These are phyloP conservation scores for Colletotrichum godetiae DNA, from an alignment of 2,329 filamentous ascomycete genomes.

Conservation along the genomic window DNA sequence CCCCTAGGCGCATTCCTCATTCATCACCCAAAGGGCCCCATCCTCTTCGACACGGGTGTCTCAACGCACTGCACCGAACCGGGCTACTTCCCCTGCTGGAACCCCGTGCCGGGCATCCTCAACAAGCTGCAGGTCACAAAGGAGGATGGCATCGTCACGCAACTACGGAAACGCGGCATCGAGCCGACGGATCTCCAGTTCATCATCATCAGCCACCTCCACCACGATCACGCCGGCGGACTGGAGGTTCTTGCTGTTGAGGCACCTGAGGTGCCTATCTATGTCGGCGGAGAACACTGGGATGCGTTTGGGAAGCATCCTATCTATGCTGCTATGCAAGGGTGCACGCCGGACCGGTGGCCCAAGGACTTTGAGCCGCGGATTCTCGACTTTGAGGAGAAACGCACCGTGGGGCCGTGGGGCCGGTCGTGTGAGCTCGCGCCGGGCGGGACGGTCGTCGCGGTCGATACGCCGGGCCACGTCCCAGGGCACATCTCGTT, in stretches of 20 bases:
- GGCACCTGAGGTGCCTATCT: slow-evolving; percentile 43
- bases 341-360: slow-evolving; percentile 45
- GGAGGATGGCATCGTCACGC: slow-evolving; percentile 37
- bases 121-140: slow-evolving; percentile 26
- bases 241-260: slow-evolving; percentile 40
- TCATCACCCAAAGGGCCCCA: slow-evolving; percentile 37
- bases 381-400: slow-evolving; percentile 41
- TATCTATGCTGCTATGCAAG: slow-evolving; percentile 42
- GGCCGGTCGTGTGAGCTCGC: slow-evolving; percentile 43
- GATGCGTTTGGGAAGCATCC: slow-evolving; percentile 42
- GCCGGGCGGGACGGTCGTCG: slow-evolving; percentile 42
- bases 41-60: slow-evolving; percentile 41
- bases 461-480: slow-evolving; percentile 48
- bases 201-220: slow-evolving; percentile 43
- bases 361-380: slow-evolving; percentile 43
- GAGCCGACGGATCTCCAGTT: slow-evolving; percentile 40
- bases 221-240: slow-evolving; percentile 42
- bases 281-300: slow-evolving; percentile 42
- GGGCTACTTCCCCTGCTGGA: slow-evolving; percentile 39
- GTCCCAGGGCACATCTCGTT: slow-evolving; percentile 47
- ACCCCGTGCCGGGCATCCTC: slow-evolving; percentile 30
- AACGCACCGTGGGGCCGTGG: slow-evolving; percentile 43
- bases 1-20: slow-evolving; percentile 40
- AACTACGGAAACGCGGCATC: slow-evolving; percentile 35
- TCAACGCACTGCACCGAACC: slow-evolving; percentile 37